phyloP scores from a whole-genome alignment of 2,329 filamentous ascomycete genomes.

The Blumeria graminis region DNA sequence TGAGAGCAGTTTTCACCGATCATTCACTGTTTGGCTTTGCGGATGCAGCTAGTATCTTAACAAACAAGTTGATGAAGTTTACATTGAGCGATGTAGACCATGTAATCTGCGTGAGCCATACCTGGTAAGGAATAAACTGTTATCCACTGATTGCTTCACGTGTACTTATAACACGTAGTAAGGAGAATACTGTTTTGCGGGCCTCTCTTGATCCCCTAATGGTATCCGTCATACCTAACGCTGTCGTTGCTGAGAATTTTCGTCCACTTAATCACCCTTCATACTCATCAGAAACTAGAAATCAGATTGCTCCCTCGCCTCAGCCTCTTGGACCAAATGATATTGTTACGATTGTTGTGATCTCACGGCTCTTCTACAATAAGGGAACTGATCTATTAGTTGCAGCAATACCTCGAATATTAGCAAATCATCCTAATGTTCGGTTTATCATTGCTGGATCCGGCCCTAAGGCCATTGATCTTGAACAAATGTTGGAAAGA shows the following conservation, averaged over 20 bases:
- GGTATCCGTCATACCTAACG: slow-evolving; percentile 95
- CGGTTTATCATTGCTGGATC: slow-evolving; percentile 93
- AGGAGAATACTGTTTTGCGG: slow-evolving; percentile 89
- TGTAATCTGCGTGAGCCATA: slow-evolving; percentile 95
- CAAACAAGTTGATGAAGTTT: slow-evolving; percentile 94
- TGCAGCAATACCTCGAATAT: slow-evolving; percentile 77
- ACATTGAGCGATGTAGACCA: slow-evolving; percentile 91
- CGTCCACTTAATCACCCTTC: slow-evolving; percentile 36
- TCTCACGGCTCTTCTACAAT: slow-evolving; percentile 94
- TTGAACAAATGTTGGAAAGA: slow-evolving; percentile 94
- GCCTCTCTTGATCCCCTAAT: slow-evolving; percentile 88
- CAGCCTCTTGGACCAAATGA: slow-evolving; percentile 59
- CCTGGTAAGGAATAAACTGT: slow-evolving; percentile 37
- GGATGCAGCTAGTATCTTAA: slow-evolving; percentile 83
- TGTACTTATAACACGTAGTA: slow-evolving; percentile 27
- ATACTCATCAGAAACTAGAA: slow-evolving; percentile 18
- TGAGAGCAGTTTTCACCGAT: slow-evolving; percentile 90
- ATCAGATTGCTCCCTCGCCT: slow-evolving; percentile 22
- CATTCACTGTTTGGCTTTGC: slow-evolving; percentile 95
- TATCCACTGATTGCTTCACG: too few species aligned
- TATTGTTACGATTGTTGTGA: slow-evolving; percentile 85
- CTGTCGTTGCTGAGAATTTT: slow-evolving; percentile 91
- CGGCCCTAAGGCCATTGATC: slow-evolving; percentile 86
- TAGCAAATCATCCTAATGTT: slow-evolving; percentile 73
- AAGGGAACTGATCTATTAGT: slow-evolving; percentile 96